Base-by-base conservation (phyloP, 495 filamentous ascomycete genomes). In the Chlorociboria aeruginascens region DNA sequence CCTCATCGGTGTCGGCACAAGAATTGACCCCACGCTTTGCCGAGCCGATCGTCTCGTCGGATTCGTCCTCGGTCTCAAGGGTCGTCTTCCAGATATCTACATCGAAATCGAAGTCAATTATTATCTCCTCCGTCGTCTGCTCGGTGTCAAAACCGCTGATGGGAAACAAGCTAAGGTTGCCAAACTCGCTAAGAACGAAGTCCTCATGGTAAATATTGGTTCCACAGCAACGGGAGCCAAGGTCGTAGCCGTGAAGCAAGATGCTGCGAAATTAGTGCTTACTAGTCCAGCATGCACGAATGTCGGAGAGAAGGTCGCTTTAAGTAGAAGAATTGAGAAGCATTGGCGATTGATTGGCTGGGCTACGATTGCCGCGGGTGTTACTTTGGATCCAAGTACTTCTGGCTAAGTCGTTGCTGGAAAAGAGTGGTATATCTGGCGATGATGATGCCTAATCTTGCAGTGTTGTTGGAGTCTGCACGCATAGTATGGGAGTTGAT, bases 131-230 rank as follows among this genome's bases (percentile, higher is more conserved):
- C 83, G 90, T 52, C 78, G 92, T 52, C 77, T 98, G 38, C 76
- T 98, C 45, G 92, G 92, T 79, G 93, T 98, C 50, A 89, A 93
- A 70, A 93, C 90, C 25, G 88, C 93, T 46, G 92, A 98, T 57
- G 92, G 92, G 59, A 98, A 97, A 76, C 93, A 97, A 68, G 89
- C 88, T 51, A 98, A 97, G 82, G 92, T 98, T 50, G 87, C 85
- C 48, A 98, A 98, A 71, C 73, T 98, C 37, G 70, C 88, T 36
- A 97, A 97, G 81, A 94, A 93, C 63, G 92, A 98, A 66, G 87
- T 97, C 57, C 84, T 90, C 59, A 96, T 98, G 90, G 92, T 98
- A 49, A 98, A 98, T 73, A 96, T 98, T 61, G 92, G 92, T 47
- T 93, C 87, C 25, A 95, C 90, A 11, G 90, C 92, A 39, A 95